Evolutionary conservation across 176 grass and related monocot genomes (phyloP).

Genomic region (Cenchrus purpureus): DNA sequence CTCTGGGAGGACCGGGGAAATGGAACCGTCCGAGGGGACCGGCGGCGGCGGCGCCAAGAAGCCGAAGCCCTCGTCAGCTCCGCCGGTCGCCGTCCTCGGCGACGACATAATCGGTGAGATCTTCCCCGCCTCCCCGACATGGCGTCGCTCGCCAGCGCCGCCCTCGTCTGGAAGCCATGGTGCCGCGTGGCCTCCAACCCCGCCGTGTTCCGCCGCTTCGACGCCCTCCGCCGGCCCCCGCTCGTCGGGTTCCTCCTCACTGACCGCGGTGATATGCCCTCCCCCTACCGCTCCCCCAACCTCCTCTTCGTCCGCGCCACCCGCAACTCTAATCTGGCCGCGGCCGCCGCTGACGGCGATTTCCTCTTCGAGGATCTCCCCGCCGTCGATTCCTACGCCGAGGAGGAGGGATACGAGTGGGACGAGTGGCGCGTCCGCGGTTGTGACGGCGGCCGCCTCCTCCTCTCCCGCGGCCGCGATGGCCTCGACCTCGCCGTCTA

Average conservation of each 20-base stretch:
- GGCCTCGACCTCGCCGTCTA: constrained; percentile 17
- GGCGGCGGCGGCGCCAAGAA: too few species aligned
- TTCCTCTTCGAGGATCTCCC: constrained; percentile 7
- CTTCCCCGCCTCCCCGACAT: background rate
- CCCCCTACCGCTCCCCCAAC: background rate
- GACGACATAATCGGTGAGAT: too few species aligned
- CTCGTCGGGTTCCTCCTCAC: constrained; percentile 25
- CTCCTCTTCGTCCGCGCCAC: background rate
- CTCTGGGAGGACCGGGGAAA: too few species aligned
- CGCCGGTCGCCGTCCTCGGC: too few species aligned
- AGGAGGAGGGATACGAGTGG: background rate
- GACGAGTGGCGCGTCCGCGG: constrained; percentile 19
- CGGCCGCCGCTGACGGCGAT: background rate
- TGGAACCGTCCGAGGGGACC: too few species aligned
- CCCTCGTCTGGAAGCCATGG: constrained; percentile 20
- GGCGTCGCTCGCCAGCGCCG: constrained; percentile 25
- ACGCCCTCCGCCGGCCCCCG: background rate
- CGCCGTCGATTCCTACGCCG: background rate
- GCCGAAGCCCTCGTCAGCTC: too few species aligned
- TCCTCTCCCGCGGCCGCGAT: constrained; percentile 17
- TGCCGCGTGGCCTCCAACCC: constrained; percentile 28
- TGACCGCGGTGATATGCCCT: background rate
- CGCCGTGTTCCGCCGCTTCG: constrained; percentile 13
- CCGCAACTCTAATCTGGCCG: background rate
- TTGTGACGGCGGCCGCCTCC: constrained; percentile 23